A percentile compares a stretch with the other conserved stretches of the same genome.
phyloP scores from a whole-genome alignment of 305 asterid species.

The Fraxinus angustifolia region DNA sequence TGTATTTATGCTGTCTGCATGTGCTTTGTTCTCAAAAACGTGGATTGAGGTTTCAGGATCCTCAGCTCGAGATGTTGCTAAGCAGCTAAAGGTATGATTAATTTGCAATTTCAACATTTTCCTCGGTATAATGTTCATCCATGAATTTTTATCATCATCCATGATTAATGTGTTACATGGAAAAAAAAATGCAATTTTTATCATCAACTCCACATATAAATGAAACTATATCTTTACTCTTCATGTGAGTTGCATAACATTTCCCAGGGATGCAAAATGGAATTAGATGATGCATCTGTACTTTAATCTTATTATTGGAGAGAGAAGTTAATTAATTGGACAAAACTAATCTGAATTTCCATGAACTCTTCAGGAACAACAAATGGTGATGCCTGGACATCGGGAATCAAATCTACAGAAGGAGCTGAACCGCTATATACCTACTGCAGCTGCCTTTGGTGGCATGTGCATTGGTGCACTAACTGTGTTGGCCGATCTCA shows the following conservation, averaged over 20 bases:
- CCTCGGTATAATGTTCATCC: background rate
- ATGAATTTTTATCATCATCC: background rate
- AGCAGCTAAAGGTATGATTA: conserved; percentile 61
- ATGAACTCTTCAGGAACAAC: conserved; percentile 53
- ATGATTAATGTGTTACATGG: background rate
- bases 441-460: conserved; percentile 75
- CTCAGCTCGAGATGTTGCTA: conserved; percentile 74
- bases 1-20: conserved; percentile 71
- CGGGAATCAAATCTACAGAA: conserved; percentile 61
- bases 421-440: conserved; percentile 73
- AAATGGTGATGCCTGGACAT: conserved; percentile 84
- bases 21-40: conserved; percentile 72
- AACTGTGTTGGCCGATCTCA: conserved; percentile 65
- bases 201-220: background rate
- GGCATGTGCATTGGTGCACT: conserved; percentile 72
- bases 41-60: conserved; percentile 92
- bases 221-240: background rate
- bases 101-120: background rate
- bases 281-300: background rate
- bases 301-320: background rate
- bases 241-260: background rate
- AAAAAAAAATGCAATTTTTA: background rate
- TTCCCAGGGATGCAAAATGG: background rate
- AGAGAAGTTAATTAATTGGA: background rate
- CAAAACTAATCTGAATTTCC: background rate